These are phyloP conservation scores for Tolypocladium ophioglossoides DNA, from an alignment of 2,329 filamentous ascomycete genomes.

Conservation along the genomic window DNA sequence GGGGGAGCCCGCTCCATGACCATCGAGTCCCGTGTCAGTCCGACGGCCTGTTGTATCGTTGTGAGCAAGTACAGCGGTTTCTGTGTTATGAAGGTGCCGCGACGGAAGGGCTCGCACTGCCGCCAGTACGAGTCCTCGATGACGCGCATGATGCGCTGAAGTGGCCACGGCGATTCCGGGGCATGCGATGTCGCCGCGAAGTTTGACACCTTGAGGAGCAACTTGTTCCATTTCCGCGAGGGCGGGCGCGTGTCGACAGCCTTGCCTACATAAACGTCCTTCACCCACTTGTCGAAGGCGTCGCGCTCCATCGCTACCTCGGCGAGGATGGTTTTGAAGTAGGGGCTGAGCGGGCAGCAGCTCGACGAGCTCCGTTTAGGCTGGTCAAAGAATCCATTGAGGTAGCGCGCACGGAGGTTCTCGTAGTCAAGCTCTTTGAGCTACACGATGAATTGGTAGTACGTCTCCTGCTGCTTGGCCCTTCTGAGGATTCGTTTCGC, in stretches of 20 bases:
- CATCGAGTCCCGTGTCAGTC: too few relatives aligned
- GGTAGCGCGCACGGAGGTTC: neutral
- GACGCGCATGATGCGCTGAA: too few relatives aligned
- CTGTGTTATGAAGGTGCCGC: too few relatives aligned
- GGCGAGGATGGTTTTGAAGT: neutral
- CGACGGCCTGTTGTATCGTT: too few relatives aligned
- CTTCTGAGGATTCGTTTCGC: neutral
- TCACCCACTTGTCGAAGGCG: neutral
- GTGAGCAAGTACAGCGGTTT: too few relatives aligned
- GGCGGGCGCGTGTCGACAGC: neutral
- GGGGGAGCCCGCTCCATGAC: too few relatives aligned
- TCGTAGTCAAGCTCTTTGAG: neutral
- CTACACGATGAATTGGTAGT: neutral
- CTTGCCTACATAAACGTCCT: neutral
- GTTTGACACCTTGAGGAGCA: neutral
- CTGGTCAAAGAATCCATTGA: neutral
- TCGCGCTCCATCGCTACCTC: neutral
- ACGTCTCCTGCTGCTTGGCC: neutral
- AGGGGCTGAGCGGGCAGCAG: neutral
- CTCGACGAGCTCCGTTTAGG: neutral
- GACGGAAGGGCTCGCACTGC: too few relatives aligned
- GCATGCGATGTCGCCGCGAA: too few relatives aligned
- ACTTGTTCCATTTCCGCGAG: neutral
- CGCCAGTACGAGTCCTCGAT: too few relatives aligned
- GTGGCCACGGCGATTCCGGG: too few relatives aligned